A percentile compares a stretch with the other conserved stretches of the same genome.
Evolutionary conservation across 192 early-diverging fungal genomes (phyloP).

Genomic region (Pecoramyces ruminantium): DNA sequence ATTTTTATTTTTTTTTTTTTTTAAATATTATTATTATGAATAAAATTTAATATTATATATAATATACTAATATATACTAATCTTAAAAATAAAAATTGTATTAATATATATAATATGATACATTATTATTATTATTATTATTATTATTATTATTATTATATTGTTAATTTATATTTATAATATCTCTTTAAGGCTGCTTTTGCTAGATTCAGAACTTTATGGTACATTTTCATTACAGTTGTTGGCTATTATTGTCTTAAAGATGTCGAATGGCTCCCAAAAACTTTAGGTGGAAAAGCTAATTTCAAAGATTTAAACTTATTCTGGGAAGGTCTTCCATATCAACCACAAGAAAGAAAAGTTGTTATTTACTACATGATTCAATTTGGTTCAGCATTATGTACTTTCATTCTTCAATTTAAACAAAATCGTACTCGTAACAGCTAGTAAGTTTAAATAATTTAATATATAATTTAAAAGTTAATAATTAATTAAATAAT

Average conservation of each 20-base stretch:
- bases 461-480: no score
- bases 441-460: background rate
- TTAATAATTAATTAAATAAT: no score
- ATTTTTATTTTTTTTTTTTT: no score
- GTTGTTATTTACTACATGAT: background rate
- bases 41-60: no score
- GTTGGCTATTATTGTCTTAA: background rate
- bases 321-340: background rate
- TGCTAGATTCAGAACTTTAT: background rate
- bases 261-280: background rate
- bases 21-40: no score
- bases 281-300: background rate
- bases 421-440: background rate
- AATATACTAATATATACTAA: no score
- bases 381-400: background rate
- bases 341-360: background rate
- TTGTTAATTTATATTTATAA: no score
- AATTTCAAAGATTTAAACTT: background rate
- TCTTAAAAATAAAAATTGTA: no score
- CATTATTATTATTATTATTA: no score
- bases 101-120: no score
- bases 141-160: no score
- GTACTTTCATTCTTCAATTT: background rate
- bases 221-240: background rate
- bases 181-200: background rate